A percentile compares a stretch with the other conserved stretches of the same genome.
Conservation (phyloP, 768 basidiomycete genomes). For the Tylopilus sp. region DNA sequence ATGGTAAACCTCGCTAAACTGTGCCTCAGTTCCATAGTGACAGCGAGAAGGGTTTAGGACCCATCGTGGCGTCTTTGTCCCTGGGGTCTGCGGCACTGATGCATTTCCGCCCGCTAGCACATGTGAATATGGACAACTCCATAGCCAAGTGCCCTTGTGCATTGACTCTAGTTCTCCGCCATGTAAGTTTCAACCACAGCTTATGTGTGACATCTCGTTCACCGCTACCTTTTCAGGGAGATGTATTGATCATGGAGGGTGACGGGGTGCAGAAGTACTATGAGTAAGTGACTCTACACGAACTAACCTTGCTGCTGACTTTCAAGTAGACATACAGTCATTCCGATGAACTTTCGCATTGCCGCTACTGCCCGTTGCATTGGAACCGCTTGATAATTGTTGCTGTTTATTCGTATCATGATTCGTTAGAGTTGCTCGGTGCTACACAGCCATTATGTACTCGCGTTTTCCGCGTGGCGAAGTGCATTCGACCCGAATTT, state of each 20-base stretch:
- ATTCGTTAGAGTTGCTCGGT: not conserved
- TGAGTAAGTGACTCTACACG: slow-evolving; percentile 45
- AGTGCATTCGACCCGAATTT: no score
- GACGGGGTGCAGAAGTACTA: slow-evolving; percentile 62
- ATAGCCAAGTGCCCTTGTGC: slow-evolving; percentile 30
- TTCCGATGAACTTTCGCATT: slow-evolving; percentile 72
- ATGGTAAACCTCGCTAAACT: slow-evolving; percentile 5
- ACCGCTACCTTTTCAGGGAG: slow-evolving; percentile 51
- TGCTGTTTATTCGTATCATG: not conserved
- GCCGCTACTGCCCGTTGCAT: slow-evolving; percentile 78
- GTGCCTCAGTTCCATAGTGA: slow-evolving; percentile 73
- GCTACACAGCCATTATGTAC: slow-evolving; percentile 19
- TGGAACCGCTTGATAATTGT: slow-evolving; percentile 27
- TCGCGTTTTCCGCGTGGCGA: not conserved
- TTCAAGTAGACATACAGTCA: slow-evolving; percentile 62
- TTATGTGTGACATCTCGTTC: not conserved
- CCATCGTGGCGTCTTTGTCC: slow-evolving; percentile 70
- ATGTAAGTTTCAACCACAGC: slow-evolving; percentile 42
- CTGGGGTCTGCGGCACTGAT: slow-evolving; percentile 75
- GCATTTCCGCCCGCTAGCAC: slow-evolving; percentile 73
- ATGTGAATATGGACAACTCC: slow-evolving; percentile 35
- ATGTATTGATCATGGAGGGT: slow-evolving; percentile 77
- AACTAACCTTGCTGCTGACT: slow-evolving; percentile 9
- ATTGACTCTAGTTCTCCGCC: slow-evolving; percentile 59
- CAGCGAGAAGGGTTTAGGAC: slow-evolving; percentile 69